Base-by-base conservation (phyloP, 2,329 filamentous ascomycete genomes). In the Ophiostoma sp. region DNA sequence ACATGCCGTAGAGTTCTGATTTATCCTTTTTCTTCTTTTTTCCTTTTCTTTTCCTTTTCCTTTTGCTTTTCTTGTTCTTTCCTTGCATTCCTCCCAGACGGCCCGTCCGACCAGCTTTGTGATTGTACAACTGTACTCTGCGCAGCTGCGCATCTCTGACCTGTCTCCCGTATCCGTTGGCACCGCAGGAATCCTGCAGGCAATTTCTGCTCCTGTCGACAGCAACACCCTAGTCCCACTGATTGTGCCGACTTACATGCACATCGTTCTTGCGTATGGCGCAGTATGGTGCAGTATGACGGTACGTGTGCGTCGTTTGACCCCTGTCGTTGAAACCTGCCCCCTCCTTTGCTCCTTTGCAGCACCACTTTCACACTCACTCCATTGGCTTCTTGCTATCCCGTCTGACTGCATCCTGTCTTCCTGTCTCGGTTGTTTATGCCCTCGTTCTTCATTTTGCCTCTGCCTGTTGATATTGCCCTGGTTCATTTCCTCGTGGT, bases 401-500 rank as follows among this genome's bases (percentile, higher is more conserved):
- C 57, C 57, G 60, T 64, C 15, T 15, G 33, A 13, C 7, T 23
- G 52, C 27, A 39, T 39, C 27, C 27, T 31, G 27, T 3, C 27
- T 31, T 31, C 20, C 20, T 39, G 62, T 65, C 10, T 35, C 13
- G 15, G 57, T 33, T 33, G 5, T 31, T 23, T 62, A 3, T 13
- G 44, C 7, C 10, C n/a, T 27, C 52, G 11, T 23, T 27, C 27
- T 23, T 23, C 1, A 1, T 13, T 20, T 60, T 5, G 11, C 57
- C 57, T 62, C 57, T 27, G n/a, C 10, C 23, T 7, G 15, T 17
- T 15, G 57, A 31, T 13, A 62, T 33, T 62, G 57, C 31, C 62
- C 62, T 65, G 39, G 17, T 20, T 65, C 62, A 65, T 65, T 65
- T 65, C 62, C 62, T 23, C 33, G 17, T 57, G 52, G 27, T 57